Percentiles rank a stretch among this genome's conserved stretches.
Evolutionary conservation across 192 early-diverging fungal species (phyloP).

Genomic region (Backusella psychrophila): DNA sequence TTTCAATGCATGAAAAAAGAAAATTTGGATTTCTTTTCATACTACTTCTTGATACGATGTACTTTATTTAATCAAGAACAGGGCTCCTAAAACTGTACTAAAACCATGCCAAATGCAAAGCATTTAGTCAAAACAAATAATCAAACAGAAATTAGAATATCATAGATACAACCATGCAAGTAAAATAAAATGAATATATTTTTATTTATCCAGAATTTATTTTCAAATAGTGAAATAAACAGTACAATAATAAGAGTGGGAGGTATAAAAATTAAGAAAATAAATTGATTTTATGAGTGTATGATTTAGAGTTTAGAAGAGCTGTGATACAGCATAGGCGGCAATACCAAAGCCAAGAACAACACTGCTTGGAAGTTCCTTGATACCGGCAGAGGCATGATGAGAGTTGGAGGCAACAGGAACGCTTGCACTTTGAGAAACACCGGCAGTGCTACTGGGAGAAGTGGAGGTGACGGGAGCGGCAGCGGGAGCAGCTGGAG

Average conservation of each 20-base stretch:
- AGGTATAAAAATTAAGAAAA: neutral
- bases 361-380: neutral
- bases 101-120: neutral
- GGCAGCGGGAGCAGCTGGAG: neutral
- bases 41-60: neutral
- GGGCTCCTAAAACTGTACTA: neutral
- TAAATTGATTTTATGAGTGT: conserved; percentile 1
- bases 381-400: neutral
- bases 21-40: neutral
- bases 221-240: conserved; percentile 2
- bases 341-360: conserved; percentile 6
- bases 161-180: neutral
- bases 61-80: neutral
- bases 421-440: neutral
- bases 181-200: neutral
- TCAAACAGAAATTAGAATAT: neutral
- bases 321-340: neutral
- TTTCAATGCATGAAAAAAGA: conserved; percentile 4
- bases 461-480: neutral
- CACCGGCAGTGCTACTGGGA: neutral
- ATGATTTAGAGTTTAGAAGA: neutral
- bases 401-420: neutral
- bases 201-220: neutral
- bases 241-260: neutral
- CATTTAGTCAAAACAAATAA: neutral